Base-by-base conservation (phyloP, 164 flowering plant species). In the Nelumbo lutea region DNA sequence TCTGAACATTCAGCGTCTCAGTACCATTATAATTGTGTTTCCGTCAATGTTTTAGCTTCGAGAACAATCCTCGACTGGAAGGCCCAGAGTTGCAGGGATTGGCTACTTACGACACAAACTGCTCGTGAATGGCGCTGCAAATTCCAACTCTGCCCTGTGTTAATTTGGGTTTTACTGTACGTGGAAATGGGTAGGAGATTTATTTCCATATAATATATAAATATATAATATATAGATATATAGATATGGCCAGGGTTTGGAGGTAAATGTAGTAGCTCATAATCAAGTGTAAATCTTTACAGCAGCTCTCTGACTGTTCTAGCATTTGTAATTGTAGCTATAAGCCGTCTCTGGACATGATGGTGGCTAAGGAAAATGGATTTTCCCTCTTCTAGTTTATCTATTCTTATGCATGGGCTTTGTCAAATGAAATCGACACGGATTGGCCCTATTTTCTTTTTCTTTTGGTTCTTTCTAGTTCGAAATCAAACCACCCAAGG, bases 51-150 rank as follows among this genome's bases (percentile, higher is more conserved):
- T 78, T 77, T 73, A 93, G 98, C 83, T 93, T 93, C 64, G 96
- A 90, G 80, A 87, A 89, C 72, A 90, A 93, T 68, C 93, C 89
- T 52, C 84, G 89, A 2, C 76, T 90, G 56, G 98, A 90, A 85
- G 98, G 98, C 41, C 98, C 97, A 42, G 96, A 93, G 80, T 73
- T 93, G 87, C 83, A 75, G 71, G 98, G 98, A 27, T 93, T 93
- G n/a, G 98, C 87, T 42, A 73, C 74, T 15, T 93, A 93, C 55
- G 98, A 93, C 64, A 93, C 93, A 48, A 89, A 90, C 84, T 93
- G 98, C 88, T 80, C 83, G 4, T 87, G 75, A 79, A 73, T 65
- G 66, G 56, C 15, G 10, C 15, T 48, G 61, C 55, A 44, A 42
- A 55, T 8, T 2, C n/a, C 47, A 59, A 38, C 27, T 42, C 47